Conservation (phyloP, 257 asterid genomes). For the Cynanchum wilfordii region DNA sequence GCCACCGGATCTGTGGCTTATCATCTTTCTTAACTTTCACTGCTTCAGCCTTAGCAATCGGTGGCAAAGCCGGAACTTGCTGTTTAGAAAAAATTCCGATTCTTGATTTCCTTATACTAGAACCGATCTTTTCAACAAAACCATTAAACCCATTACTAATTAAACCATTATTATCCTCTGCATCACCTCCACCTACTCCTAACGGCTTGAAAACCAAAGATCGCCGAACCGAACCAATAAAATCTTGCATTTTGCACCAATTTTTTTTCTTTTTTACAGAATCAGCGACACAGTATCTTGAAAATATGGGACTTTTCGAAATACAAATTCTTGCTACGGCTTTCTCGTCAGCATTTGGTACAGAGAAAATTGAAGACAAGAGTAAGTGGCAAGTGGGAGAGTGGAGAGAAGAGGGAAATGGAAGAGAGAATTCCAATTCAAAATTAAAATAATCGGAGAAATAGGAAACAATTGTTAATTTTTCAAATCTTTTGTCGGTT, state of each 20-base stretch:
- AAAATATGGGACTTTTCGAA: background rate
- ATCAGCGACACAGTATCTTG: slow-evolving; percentile 7
- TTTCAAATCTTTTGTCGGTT: slow-evolving; percentile 9
- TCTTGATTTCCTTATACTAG: slow-evolving; percentile 85
- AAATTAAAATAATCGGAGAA: slow-evolving; percentile 35
- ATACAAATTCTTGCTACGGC: slow-evolving; percentile 24
- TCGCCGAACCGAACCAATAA: slow-evolving; percentile 91
- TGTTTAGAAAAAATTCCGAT: slow-evolving; percentile 72
- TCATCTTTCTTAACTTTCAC: slow-evolving; percentile 38
- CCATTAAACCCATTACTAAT: slow-evolving; percentile 55
- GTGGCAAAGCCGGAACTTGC: slow-evolving; percentile 52
- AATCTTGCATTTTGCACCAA: slow-evolving; percentile 63
- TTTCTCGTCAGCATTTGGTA: slow-evolving; percentile 28
- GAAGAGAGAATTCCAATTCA: slow-evolving; percentile 30
- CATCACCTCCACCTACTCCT: slow-evolving; percentile 43
- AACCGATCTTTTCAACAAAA: slow-evolving; percentile 86
- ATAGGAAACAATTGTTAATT: slow-evolving; percentile 3
- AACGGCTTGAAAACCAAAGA: slow-evolving; percentile 85
- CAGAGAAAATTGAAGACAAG: slow-evolving; percentile 23
- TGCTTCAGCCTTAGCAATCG: slow-evolving; percentile 32
- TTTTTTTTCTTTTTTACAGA: background rate
- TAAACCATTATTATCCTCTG: slow-evolving; percentile 18
- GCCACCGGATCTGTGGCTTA: slow-evolving; percentile 72
- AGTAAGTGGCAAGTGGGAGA: background rate
- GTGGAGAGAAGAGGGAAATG: slow-evolving; percentile 38